phyloP scores from a whole-genome alignment of 1,284 basidiomycete species.

The Mycena sp. region DNA sequence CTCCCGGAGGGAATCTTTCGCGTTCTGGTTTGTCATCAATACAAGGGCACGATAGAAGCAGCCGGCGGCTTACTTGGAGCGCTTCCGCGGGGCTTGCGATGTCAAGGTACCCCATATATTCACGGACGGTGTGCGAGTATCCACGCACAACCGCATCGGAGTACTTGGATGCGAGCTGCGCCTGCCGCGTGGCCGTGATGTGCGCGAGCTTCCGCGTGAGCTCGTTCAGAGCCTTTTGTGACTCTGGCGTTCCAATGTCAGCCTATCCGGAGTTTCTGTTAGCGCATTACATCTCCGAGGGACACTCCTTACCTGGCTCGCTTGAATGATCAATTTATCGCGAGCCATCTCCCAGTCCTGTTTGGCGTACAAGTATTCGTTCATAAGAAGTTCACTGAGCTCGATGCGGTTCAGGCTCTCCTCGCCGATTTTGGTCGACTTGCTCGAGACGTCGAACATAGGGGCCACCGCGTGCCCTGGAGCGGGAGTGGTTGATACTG shows the following conservation, averaged over 20 bases:
- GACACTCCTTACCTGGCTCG: neutral
- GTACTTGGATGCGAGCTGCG: slow-evolving; percentile 33
- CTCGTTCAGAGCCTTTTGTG: slow-evolving; percentile 8
- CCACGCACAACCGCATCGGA: slow-evolving; percentile 34
- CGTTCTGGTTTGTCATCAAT: slow-evolving; percentile 21
- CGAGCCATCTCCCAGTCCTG: slow-evolving; percentile 36
- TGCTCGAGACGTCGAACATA: slow-evolving; percentile 11
- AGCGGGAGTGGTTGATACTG: neutral
- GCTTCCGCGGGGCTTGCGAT: slow-evolving; percentile 29
- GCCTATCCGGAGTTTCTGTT: neutral
- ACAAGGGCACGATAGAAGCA: neutral
- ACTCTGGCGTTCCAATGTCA: slow-evolving; percentile 3
- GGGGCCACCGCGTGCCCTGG: neutral
- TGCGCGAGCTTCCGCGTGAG: slow-evolving; percentile 16
- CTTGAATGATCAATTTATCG: slow-evolving; percentile 27
- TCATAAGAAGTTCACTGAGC: slow-evolving; percentile 33
- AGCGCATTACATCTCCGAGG: no score
- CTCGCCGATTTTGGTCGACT: neutral
- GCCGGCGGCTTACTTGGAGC: slow-evolving; percentile 11
- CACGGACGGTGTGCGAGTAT: slow-evolving; percentile 30
- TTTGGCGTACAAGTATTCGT: slow-evolving; percentile 34
- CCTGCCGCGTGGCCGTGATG: slow-evolving; percentile 20
- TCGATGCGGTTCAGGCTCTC: slow-evolving; percentile 35
- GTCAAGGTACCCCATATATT: slow-evolving; percentile 35
- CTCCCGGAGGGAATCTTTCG: slow-evolving; percentile 35